A percentile compares a stretch with the other conserved stretches of the same genome.
phyloP scores from a whole-genome alignment of 2,329 filamentous ascomycete species.

The Trichoderma sp. region DNA sequence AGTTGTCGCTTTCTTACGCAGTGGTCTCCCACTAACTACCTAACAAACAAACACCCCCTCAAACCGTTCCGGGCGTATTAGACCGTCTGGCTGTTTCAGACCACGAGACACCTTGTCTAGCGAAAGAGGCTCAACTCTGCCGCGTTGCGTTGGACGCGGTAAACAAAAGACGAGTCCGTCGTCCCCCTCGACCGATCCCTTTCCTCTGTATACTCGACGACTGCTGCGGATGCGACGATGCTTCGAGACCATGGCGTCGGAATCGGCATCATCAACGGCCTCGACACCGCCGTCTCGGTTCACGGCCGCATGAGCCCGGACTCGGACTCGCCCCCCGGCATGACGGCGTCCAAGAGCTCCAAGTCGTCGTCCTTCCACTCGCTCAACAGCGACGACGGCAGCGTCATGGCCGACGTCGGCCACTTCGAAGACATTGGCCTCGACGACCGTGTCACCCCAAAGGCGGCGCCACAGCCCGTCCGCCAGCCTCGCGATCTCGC shows the following conservation, averaged over 20 bases:
- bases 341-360: conserved; percentile 82
- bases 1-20: neutral
- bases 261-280: conserved; percentile 25
- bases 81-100: conserved; percentile 6
- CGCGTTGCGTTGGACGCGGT: neutral
- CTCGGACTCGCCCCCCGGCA: conserved; percentile 54
- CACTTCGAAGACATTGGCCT: conserved; percentile 95
- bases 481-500: conserved; percentile 39
- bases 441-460: conserved; percentile 57
- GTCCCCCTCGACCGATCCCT: neutral
- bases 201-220: neutral
- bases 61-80: neutral
- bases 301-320: conserved; percentile 38
- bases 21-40: neutral
- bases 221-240: conserved; percentile 31
- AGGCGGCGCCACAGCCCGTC: conserved; percentile 49
- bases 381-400: conserved; percentile 72
- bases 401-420: conserved; percentile 68
- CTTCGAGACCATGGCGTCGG: conserved; percentile 38
- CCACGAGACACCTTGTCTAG: conserved; percentile 5
- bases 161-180: neutral
- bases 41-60: neutral
- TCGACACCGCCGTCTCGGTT: conserved; percentile 6
- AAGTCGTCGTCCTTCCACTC: conserved; percentile 89
- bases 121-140: neutral